A percentile compares a stretch with the other conserved stretches of the same genome.
Conservation (phyloP, 768 basidiomycete genomes). For the Termitomyces sp. region DNA sequence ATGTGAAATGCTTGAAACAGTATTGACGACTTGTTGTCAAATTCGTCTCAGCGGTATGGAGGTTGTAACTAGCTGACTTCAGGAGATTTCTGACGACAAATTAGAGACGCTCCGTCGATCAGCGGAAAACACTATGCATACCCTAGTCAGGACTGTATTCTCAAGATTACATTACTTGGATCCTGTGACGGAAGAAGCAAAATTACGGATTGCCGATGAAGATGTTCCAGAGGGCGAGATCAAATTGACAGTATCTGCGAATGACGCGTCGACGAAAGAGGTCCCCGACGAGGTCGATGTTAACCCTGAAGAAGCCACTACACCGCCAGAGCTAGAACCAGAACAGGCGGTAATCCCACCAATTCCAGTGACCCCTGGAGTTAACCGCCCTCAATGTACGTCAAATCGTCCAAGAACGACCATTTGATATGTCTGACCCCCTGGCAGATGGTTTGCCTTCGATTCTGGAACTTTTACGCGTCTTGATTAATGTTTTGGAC, state of each 20-base stretch:
- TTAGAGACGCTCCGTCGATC: slow-evolving; percentile 82
- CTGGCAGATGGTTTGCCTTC: slow-evolving; percentile 83
- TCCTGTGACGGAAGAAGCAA: slow-evolving; percentile 62
- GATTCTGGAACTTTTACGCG: slow-evolving; percentile 86
- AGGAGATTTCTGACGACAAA: slow-evolving; percentile 7
- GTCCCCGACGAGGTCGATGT: slow-evolving; percentile 15
- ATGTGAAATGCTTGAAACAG: slow-evolving; percentile 98
- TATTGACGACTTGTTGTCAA: slow-evolving; percentile 94
- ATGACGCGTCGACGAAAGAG: slow-evolving; percentile 25
- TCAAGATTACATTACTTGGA: slow-evolving; percentile 63
- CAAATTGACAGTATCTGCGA: slow-evolving; percentile 6
- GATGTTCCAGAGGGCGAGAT: slow-evolving; percentile 30
- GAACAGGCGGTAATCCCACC: slow-evolving; percentile 9
- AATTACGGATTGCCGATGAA: slow-evolving; percentile 44
- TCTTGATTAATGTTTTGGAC: slow-evolving; percentile 92
- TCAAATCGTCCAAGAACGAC: slow-evolving; percentile 3
- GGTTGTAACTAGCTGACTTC: not conserved
- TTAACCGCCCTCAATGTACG: slow-evolving; percentile 39
- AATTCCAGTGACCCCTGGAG: slow-evolving; percentile 20
- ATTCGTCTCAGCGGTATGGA: slow-evolving; percentile 89
- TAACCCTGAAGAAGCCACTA: slow-evolving; percentile 13
- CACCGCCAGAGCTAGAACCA: slow-evolving; percentile 5
- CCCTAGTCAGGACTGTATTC: slow-evolving; percentile 80
- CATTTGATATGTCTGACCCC: not conserved
- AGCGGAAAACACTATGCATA: slow-evolving; percentile 86